Base-by-base conservation (phyloP, 163 green algal genomes). In the Trebouxia gelatinosa region DNA sequence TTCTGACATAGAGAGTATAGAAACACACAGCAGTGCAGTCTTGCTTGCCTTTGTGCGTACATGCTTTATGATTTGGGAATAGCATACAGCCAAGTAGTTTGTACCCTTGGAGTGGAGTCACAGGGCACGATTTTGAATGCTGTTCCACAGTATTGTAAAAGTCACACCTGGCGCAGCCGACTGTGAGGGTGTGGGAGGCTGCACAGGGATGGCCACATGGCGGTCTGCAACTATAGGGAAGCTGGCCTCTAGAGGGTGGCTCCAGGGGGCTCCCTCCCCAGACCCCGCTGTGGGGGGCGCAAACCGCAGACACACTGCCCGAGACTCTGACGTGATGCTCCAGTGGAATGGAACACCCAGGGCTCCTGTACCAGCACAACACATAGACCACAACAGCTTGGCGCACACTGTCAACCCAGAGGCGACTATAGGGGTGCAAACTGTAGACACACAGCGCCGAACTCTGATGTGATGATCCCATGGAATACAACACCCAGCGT, bases 291-390 rank as follows among this genome's bases (percentile, higher is more conserved):
- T 65, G 2, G 21, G 21, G 1, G 78, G 78, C 17, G 64, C 54
- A 54, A 82, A 78, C 38, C 78, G 78, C 16, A 82, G 57, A 68
- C 57, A 82, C 29, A 82, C 68, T 35, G 59, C 39, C 19, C 78
- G 38, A 5, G 19, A 32, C 11, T 82, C 67, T 37, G 70, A 43
- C 32, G 68, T 66, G 32, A 79, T 31, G 59, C 70, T 75, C 78
- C 78, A 83, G 61, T 79, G 70, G 23, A 83, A 34, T 13, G 78
- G 61, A 4, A 79, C 35, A 29, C 70, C 78, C 0, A 46, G 11
- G 5, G 66, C 78, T 28, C 68, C 78, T 82, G 43, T 50, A 75
- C 3, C 9, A n/a, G n/a, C n/a, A n/a, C n/a, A n/a, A n/a, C n/a
- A n/a, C n/a, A n/a, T n/a, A n/a, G n/a, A n/a, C 16, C 32, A 67